Conservation (phyloP, 805 yeast species). For the Ogataea ganodermae region DNA sequence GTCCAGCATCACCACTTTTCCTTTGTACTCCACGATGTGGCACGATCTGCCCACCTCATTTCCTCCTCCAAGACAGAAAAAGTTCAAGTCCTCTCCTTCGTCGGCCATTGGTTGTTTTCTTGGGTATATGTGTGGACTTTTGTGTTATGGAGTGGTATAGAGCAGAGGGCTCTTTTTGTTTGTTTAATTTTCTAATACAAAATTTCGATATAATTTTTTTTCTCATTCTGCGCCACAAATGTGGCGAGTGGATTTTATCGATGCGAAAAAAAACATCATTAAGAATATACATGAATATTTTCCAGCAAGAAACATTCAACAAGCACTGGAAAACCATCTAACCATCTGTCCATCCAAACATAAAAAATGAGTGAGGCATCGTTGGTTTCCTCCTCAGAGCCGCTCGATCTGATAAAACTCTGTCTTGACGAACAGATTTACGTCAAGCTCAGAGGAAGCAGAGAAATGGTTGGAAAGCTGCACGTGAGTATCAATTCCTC, state of each 20-base stretch:
- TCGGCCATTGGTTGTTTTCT: background rate
- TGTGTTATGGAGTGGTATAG: no score
- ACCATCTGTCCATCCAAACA: background rate
- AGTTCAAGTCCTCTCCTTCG: conserved; percentile 47
- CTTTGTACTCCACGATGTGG: conserved; percentile 88
- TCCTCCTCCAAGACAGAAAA: conserved; percentile 96
- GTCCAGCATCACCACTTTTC: conserved; percentile 94
- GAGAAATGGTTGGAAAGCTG: conserved; percentile 86
- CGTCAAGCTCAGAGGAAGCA: conserved; percentile 90
- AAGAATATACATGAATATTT: background rate
- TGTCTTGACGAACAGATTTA: conserved; percentile 84
- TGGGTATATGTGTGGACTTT: background rate
- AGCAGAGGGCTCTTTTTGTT: background rate
- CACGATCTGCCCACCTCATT: conserved; percentile 97
- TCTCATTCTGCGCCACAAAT: background rate
- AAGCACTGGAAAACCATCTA: background rate
- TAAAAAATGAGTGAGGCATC: conserved; percentile 26
- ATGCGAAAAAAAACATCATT: background rate
- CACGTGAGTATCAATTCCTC: conserved; percentile 52
- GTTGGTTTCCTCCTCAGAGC: conserved; percentile 52
- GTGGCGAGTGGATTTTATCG: background rate
- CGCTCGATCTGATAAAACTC: conserved; percentile 85
- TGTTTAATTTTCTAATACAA: background rate
- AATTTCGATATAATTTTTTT: background rate
- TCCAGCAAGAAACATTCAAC: background rate